Evolutionary conservation across 2,329 filamentous ascomycete species (phyloP).

Genomic region (Neoarthrinium moseri): DNA sequence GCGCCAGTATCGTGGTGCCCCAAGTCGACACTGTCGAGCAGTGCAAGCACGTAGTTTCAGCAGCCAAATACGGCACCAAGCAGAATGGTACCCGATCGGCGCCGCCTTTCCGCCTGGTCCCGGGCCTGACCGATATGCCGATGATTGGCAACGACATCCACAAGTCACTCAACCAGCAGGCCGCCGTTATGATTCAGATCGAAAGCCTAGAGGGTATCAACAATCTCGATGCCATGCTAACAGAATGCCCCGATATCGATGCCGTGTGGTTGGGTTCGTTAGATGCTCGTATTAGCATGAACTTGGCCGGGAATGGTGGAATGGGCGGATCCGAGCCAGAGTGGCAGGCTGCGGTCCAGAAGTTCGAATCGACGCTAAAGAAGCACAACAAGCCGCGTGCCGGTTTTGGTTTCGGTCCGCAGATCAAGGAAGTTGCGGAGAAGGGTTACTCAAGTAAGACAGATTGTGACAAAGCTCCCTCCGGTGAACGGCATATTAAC

Average conservation of each 20-base stretch:
- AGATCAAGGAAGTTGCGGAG: constrained; percentile 23
- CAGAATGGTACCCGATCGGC: constrained; percentile 41
- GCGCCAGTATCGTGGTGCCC: constrained; percentile 45
- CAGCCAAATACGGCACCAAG: constrained; percentile 42
- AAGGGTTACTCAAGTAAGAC: constrained; percentile 2
- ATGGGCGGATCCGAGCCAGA: constrained; percentile 36
- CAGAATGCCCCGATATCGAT: constrained; percentile 43
- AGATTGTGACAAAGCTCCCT: no score
- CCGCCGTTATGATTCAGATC: constrained; percentile 48
- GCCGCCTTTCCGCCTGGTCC: constrained; percentile 40
- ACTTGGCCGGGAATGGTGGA: constrained; percentile 31
- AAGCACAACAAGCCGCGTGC: constrained; percentile 45
- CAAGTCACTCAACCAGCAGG: constrained; percentile 42
- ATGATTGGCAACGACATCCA: constrained; percentile 33
- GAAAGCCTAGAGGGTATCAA: constrained; percentile 40
- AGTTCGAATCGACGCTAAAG: constrained; percentile 36
- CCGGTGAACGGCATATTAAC: no score
- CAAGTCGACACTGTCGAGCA: constrained; percentile 47
- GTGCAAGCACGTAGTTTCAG: constrained; percentile 39
- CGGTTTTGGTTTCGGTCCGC: constrained; percentile 29
- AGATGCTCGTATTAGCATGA: constrained; percentile 44
- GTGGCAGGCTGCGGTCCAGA: constrained; percentile 35
- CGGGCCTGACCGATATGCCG: constrained; percentile 36
- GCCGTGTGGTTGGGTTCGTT: constrained; percentile 45
- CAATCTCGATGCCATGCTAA: constrained; percentile 49